Evolutionary conservation across 2,329 filamentous ascomycete genomes (phyloP).

Genomic region (Fusarium multiceps): DNA sequence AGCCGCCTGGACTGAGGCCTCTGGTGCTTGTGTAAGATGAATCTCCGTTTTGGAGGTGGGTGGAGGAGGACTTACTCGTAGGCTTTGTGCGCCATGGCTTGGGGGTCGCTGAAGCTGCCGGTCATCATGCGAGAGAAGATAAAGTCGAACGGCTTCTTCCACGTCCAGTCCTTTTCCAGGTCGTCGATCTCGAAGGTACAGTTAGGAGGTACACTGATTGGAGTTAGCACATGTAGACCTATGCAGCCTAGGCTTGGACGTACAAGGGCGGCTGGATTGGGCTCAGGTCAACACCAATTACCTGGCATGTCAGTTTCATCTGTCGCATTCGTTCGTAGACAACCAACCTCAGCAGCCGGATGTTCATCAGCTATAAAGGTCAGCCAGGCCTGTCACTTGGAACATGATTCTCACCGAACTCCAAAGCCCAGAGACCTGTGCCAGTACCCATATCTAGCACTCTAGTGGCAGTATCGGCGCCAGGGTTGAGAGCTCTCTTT

Average conservation of each 20-base stretch:
- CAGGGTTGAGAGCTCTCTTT: constrained; percentile 24
- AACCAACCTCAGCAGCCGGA: constrained; percentile 11
- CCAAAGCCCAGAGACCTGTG: constrained; percentile 28
- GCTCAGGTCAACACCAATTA: constrained; percentile 26
- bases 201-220: constrained; percentile 20
- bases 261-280: constrained; percentile 29
- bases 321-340: too few species aligned
- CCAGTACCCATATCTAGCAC: constrained; percentile 30
- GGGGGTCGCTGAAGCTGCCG: constrained; percentile 6
- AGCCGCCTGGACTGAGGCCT: constrained; percentile 7
- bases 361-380: constrained; percentile 21
- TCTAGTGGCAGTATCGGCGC: constrained; percentile 11
- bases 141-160: constrained; percentile 22
- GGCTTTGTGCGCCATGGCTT: constrained; percentile 7
- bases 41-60: too few species aligned
- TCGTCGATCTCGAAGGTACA: constrained; percentile 29
- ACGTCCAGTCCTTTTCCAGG: constrained; percentile 30
- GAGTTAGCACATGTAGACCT: accelerated
- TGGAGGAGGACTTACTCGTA: background rate
- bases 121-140: constrained; percentile 35
- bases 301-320: background rate
- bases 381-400: too few species aligned
- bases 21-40: background rate
- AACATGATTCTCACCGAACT: background rate
- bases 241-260: accelerated